phyloP scores from a whole-genome alignment of 2,329 filamentous ascomycete genomes.

The Verticillium isaacii region DNA sequence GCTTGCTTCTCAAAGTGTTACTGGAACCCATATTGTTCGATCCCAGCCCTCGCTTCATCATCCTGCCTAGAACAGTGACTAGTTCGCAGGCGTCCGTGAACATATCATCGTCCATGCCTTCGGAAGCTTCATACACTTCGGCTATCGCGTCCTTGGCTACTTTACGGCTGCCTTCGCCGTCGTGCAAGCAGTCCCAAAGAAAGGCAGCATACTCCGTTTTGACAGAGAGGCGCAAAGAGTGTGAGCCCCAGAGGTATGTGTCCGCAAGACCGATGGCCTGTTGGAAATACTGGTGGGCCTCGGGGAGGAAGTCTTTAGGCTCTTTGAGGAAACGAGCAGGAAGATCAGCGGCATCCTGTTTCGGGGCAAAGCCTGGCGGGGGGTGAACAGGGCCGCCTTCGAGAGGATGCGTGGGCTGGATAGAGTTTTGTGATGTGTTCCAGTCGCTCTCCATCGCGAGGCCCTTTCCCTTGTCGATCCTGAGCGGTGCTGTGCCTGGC shows the following conservation, averaged over 20 bases:
- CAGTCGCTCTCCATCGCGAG: slow-evolving; percentile 39
- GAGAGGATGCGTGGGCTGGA: slow-evolving; percentile 43
- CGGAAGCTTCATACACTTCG: slow-evolving; percentile 85
- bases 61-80: slow-evolving; percentile 78
- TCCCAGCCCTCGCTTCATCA: slow-evolving; percentile 72
- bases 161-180: slow-evolving; percentile 68
- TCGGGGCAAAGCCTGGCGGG: slow-evolving; percentile 47
- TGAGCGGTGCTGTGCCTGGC: slow-evolving; percentile 21
- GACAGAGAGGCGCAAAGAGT: slow-evolving; percentile 82
- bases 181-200: slow-evolving; percentile 86
- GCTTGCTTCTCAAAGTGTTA: slow-evolving; percentile 26
- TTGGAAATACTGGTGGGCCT: slow-evolving; percentile 76
- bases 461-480: slow-evolving; percentile 44
- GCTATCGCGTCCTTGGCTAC: slow-evolving; percentile 79
- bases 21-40: slow-evolving; percentile 16
- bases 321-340: slow-evolving; percentile 66
- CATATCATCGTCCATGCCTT: slow-evolving; percentile 93
- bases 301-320: slow-evolving; percentile 72
- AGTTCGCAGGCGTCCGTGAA: slow-evolving; percentile 88
- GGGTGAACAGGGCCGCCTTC: slow-evolving; percentile 56
- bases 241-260: slow-evolving; percentile 73
- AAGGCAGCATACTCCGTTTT: slow-evolving; percentile 93
- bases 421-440: slow-evolving; percentile 36
- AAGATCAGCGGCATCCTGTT: slow-evolving; percentile 19
- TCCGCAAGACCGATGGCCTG: slow-evolving; percentile 74